These are phyloP conservation scores for Tetrahymena borealis DNA, from an alignment of 73 alveolate genomes.

Conservation along the genomic window DNA sequence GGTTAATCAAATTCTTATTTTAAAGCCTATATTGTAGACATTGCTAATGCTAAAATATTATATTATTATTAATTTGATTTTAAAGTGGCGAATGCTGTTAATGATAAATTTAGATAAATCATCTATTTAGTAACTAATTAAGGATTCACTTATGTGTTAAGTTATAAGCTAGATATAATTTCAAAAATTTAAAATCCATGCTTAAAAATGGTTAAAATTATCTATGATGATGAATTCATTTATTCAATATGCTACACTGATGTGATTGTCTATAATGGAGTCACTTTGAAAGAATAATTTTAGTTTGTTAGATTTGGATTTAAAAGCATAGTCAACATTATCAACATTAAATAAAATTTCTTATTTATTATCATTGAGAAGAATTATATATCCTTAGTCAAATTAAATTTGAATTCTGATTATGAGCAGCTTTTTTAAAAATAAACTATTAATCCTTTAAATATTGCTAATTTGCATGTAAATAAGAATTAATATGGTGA, in stretches of 20 bases:
- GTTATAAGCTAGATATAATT: background rate
- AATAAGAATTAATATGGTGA: no score
- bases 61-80: background rate
- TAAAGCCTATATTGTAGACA: background rate
- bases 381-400: no score
- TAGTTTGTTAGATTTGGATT: background rate
- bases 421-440: no score
- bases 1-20: background rate
- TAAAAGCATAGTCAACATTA: background rate
- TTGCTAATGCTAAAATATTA: background rate
- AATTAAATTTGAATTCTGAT: no score
- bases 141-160: background rate
- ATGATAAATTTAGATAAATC: background rate
- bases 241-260: background rate
- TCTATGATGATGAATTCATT: background rate
- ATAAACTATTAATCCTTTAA: no score
- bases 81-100: background rate
- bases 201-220: background rate
- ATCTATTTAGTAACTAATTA: background rate
- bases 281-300: background rate
- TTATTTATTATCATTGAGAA: background rate
- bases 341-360: background rate
- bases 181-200: background rate
- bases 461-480: no score
- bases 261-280: background rate